Evolutionary conservation across 352 stramenopile species (phyloP).

Genomic region (Halophytophthora batemanensis): DNA sequence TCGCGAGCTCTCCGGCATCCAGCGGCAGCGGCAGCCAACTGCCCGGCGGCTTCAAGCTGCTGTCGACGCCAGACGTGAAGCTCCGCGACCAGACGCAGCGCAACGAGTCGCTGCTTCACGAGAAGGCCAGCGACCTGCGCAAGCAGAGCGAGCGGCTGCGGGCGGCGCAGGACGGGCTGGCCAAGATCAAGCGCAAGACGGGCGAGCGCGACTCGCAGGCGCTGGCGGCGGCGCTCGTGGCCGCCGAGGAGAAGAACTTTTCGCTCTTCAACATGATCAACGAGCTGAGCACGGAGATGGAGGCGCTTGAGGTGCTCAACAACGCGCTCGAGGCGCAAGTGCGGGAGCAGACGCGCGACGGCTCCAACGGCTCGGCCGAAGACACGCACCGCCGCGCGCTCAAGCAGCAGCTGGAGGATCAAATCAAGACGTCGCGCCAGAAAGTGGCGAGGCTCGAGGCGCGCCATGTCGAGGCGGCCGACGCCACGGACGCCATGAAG

Average conservation of each 20-base stretch:
- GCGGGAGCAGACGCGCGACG: conserved; percentile 31
- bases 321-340: conserved; percentile 33
- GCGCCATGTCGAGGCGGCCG: conserved; percentile 54
- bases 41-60: conserved; percentile 28
- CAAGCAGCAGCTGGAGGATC: conserved; percentile 72
- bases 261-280: conserved; percentile 95
- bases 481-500: conserved; percentile 74
- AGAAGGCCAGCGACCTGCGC: conserved; percentile 87
- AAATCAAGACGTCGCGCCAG: conserved; percentile 83
- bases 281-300: conserved; percentile 93
- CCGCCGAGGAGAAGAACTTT: conserved; percentile 97
- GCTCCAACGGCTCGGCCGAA: conserved; percentile 46
- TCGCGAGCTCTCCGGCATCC: conserved; percentile 26
- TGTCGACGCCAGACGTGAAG: conserved; percentile 65
- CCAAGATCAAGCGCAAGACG: conserved; percentile 92
- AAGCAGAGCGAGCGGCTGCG: no score
- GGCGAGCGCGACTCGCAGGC: conserved; percentile 92
- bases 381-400: conserved; percentile 55
- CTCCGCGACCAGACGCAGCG: conserved; percentile 72
- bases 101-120: conserved; percentile 85
- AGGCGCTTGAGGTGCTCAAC: conserved; percentile 88
- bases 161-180: conserved; percentile 96
- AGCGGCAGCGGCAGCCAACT: conserved; percentile 11
- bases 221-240: conserved; percentile 91
- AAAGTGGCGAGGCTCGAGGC: conserved; percentile 68